Conservation (phyloP, 768 basidiomycete species). For the Leucogyrophana mollusca region DNA sequence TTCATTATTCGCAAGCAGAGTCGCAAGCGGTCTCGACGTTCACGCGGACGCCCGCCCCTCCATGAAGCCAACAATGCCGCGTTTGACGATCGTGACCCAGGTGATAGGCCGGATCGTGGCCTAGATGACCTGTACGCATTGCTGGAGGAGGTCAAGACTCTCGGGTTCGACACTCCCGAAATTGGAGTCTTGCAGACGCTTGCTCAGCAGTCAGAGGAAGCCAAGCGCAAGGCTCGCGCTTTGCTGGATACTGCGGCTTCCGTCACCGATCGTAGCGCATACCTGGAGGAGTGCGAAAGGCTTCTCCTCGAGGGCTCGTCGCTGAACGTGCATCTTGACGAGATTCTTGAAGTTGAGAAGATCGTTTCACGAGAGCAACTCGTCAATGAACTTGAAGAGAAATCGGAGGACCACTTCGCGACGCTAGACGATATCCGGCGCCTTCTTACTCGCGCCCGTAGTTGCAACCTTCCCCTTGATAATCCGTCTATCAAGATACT, state of each 20-base stretch:
- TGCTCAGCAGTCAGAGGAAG: slow-evolving; percentile 63
- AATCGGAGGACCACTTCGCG: slow-evolving; percentile 61
- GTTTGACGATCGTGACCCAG: slow-evolving; percentile 46
- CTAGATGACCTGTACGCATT: slow-evolving; percentile 70
- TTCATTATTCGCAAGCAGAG: slow-evolving; percentile 80
- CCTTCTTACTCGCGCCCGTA: slow-evolving; percentile 66
- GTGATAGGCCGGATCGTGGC: slow-evolving; percentile 69
- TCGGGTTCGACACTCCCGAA: slow-evolving; percentile 86
- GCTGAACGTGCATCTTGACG: slow-evolving; percentile 81
- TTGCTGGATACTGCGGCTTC: slow-evolving; percentile 46
- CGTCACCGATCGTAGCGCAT: slow-evolving; percentile 51
- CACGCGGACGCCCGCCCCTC: slow-evolving; percentile 51
- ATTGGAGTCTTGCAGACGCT: slow-evolving; percentile 54
- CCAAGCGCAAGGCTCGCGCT: slow-evolving; percentile 50
- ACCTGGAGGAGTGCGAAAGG: slow-evolving; percentile 68
- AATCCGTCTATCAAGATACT: slow-evolving; percentile 67
- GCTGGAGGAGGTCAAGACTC: slow-evolving; percentile 66
- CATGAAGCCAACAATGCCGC: slow-evolving; percentile 37
- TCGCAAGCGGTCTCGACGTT: slow-evolving; percentile 69
- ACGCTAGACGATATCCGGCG: slow-evolving; percentile 78
- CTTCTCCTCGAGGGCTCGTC: slow-evolving; percentile 69
- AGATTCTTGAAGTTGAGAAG: slow-evolving; percentile 73
- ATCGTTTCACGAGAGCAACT: slow-evolving; percentile 81
- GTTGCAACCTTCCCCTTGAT: slow-evolving; percentile 62
- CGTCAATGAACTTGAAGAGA: slow-evolving; percentile 71